These are phyloP conservation scores for Allium sativum DNA, from an alignment of 106 monocot genomes.

Conservation along the genomic window DNA sequence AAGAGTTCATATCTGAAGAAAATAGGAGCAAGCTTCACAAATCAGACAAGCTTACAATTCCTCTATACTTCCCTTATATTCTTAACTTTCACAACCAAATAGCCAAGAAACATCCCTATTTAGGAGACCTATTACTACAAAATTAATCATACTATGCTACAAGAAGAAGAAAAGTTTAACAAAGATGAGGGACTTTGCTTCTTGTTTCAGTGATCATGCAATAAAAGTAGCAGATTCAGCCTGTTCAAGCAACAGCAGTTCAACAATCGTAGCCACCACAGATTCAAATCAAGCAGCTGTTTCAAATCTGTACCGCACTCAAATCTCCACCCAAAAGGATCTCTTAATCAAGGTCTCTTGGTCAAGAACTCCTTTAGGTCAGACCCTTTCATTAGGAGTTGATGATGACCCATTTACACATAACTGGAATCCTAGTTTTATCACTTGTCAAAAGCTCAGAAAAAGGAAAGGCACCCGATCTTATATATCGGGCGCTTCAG, in stretches of 20 bases:
- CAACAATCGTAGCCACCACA: slow-evolving; percentile 1
- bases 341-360: slow-evolving; percentile 51
- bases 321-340: slow-evolving; percentile 17
- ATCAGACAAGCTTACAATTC: slow-evolving; percentile 1
- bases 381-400: slow-evolving; percentile 36
- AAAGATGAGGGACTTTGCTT: slow-evolving; percentile 36
- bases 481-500: slow-evolving; percentile 10
- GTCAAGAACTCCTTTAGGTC: slow-evolving; percentile 33
- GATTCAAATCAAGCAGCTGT: slow-evolving; percentile 12
- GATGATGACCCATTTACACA: slow-evolving; percentile 14
- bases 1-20: not conserved
- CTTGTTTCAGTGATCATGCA: slow-evolving; percentile 49
- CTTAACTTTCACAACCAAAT: not conserved
- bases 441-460: slow-evolving; percentile 1
- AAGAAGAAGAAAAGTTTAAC: not conserved
- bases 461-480: slow-evolving; percentile 26
- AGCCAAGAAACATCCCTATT: not conserved
- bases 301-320: slow-evolving; percentile 40
- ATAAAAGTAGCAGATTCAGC: slow-evolving; percentile 28
- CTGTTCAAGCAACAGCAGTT: slow-evolving; percentile 13
- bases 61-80: slow-evolving; percentile 5
- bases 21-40: not conserved
- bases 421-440: not conserved
- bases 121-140: not conserved
- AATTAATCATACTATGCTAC: not conserved